A percentile compares a stretch with the other conserved stretches of the same genome.
Conservation (phyloP, 2,329 filamentous ascomycete genomes). For the Aspergillus ochraceoroseus region DNA sequence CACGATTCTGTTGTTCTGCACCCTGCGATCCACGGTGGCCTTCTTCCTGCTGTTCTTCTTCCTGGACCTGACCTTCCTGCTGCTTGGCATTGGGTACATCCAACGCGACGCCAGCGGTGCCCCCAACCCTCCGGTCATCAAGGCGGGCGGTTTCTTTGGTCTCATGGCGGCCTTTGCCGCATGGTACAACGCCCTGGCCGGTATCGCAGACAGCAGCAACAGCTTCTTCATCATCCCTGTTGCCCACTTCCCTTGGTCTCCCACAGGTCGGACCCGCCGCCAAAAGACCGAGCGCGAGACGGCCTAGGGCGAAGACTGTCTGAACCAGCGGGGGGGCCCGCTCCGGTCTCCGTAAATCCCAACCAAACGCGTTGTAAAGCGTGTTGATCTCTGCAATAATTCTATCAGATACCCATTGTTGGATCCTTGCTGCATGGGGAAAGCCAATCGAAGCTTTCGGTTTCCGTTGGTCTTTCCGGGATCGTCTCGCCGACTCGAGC, state of each 20-base stretch:
- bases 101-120: constrained; percentile 44
- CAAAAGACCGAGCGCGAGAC: constrained; percentile 49
- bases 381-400: constrained; percentile 18
- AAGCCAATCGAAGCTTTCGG: background rate
- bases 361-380: background rate
- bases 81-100: constrained; percentile 63
- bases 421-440: constrained; percentile 18
- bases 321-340: too few species aligned
- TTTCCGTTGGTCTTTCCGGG: background rate
- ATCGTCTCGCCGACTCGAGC: background rate
- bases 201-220: constrained; percentile 64
- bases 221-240: constrained; percentile 94
- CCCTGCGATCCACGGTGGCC: constrained; percentile 69
- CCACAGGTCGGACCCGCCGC: constrained; percentile 62
- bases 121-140: constrained; percentile 52
- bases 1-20: constrained; percentile 66
- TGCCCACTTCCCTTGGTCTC: constrained; percentile 91
- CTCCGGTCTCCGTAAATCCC: too few species aligned
- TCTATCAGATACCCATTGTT: constrained; percentile 35
- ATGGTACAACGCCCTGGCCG: constrained; percentile 82
- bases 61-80: constrained; percentile 69
- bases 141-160: constrained; percentile 74
- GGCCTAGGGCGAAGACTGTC: constrained; percentile 24
- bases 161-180: constrained; percentile 73
- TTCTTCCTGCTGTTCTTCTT: constrained; percentile 75